Base-by-base conservation (phyloP, 2,329 filamentous ascomycete genomes). In the Pseudohalonectria lignicola region DNA sequence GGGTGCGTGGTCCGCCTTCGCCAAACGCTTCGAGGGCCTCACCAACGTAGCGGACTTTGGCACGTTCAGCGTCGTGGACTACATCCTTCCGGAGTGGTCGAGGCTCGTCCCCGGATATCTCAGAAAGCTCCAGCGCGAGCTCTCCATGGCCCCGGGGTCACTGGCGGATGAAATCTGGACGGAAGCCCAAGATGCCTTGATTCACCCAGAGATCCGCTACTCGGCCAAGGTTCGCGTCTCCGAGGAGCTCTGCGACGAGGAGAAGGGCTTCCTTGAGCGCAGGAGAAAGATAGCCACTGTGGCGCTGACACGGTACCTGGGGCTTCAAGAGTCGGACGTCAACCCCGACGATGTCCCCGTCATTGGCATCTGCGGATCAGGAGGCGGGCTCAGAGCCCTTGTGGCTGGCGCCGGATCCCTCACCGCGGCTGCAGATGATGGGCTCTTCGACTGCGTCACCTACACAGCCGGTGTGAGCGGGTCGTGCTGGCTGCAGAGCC, bases 381-480 rank as follows among this genome's bases (percentile, higher is more conserved):
- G 92, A 9, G 92, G 92, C 40, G 92, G 92, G 0, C 61, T 98
- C 34, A 73, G 92, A 36, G 92, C 92, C 2, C 71, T 98, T 28
- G 86, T 96, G 15, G 88, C 92, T 2, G 88, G 90, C 4, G 80
- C 87, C 0, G 88, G 90, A 1, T 95, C 88, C 0, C 80, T 93
- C 43, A 67, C 92, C 9, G 88, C 87, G 3, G 74, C 86, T 0
- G 77, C 86, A 42, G 83, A 95, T 54, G 82, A 84, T 41, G 92
- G 92, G 0, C 66, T 98, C 0, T 93, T 94, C 55, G 88, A 95
- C 59, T 96, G 92, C 54, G 74, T 86, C 10, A 96, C 88, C 2
- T 98, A 98, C 53, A 94, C 87, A 1, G 86, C 90, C 5, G 92
- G 92, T 1, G 92, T 98, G 35, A 95, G 87, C 53, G 92, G 92